These are phyloP conservation scores for Orbilia ellipsospora DNA, from an alignment of 2,329 filamentous ascomycete species.

Conservation along the genomic window DNA sequence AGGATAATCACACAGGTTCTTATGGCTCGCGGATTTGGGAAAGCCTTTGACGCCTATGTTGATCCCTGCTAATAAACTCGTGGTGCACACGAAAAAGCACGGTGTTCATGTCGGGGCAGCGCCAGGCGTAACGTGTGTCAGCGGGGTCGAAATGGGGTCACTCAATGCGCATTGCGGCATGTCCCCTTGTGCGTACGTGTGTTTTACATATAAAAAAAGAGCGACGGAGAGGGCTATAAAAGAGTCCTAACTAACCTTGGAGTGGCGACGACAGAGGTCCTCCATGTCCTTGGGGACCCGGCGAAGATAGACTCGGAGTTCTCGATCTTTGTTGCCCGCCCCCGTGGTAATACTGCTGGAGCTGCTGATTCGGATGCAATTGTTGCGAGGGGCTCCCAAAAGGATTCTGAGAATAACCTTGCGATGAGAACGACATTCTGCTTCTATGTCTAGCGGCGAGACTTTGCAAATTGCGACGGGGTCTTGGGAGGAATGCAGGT, in stretches of 20 bases:
- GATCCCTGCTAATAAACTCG: constrained; percentile 24
- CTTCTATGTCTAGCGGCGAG: constrained; percentile 5
- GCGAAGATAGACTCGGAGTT: constrained; percentile 36
- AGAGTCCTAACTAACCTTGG: constrained; percentile 28
- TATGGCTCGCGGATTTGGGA: constrained; percentile 44
- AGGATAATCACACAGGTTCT: constrained; percentile 53
- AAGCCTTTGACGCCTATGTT: constrained; percentile 39
- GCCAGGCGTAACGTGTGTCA: constrained; percentile 54
- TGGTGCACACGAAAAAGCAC: constrained; percentile 53
- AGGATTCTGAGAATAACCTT: constrained; percentile 37
- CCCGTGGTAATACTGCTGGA: constrained; percentile 44
- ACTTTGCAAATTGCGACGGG: constrained; percentile 18
- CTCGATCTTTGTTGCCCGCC: constrained; percentile 21
- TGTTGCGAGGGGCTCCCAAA: constrained; percentile 43
- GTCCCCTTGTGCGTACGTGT: constrained; percentile 19
- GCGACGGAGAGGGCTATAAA: neutral
- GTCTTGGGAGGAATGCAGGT: constrained; percentile 12
- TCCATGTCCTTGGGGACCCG: constrained; percentile 34
- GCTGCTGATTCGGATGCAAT: constrained; percentile 40
- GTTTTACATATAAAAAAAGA: constrained; percentile 28
- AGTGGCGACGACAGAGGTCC: constrained; percentile 31
- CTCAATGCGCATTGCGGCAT: constrained; percentile 51
- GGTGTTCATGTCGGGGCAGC: constrained; percentile 40
- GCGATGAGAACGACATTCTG: constrained; percentile 47
- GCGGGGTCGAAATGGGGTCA: constrained; percentile 45